A percentile compares a stretch with the other conserved stretches of the same genome.
Evolutionary conservation across 345 rosid species (phyloP).

Genomic region (Gossypium thurberi): DNA sequence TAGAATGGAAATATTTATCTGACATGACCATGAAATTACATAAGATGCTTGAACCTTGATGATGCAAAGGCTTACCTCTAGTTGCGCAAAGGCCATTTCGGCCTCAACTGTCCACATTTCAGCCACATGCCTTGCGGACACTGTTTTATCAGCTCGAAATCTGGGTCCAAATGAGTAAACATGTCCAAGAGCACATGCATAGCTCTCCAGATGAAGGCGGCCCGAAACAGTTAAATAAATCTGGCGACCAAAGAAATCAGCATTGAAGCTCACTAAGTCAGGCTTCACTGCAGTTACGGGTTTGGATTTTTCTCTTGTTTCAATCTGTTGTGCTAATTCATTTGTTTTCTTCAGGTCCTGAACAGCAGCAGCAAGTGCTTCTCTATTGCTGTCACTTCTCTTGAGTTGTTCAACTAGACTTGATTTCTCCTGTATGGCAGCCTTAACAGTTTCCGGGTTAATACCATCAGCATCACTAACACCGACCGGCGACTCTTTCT

Average conservation of each 20-base stretch:
- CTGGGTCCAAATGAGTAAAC: slow-evolving; percentile 86
- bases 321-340: slow-evolving; percentile 62
- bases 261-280: slow-evolving; percentile 28
- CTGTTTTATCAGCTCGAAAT: slow-evolving; percentile 54
- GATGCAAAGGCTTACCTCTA: slow-evolving; percentile 51
- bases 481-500: slow-evolving; percentile 28
- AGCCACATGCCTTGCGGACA: slow-evolving; percentile 42
- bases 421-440: slow-evolving; percentile 58
- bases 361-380: slow-evolving; percentile 59
- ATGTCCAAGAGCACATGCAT: slow-evolving; percentile 82
- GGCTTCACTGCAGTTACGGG: slow-evolving; percentile 25
- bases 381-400: slow-evolving; percentile 74
- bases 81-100: slow-evolving; percentile 70
- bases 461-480: slow-evolving; percentile 27
- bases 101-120: slow-evolving; percentile 85
- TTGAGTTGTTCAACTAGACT: slow-evolving; percentile 59
- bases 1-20: not conserved
- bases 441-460: slow-evolving; percentile 49
- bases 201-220: slow-evolving; percentile 79
- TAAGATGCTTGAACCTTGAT: not conserved
- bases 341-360: slow-evolving; percentile 63
- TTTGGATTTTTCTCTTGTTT: slow-evolving; percentile 43
- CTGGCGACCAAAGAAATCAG: slow-evolving; percentile 53
- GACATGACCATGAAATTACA: not conserved
- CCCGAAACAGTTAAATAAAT: slow-evolving; percentile 67